These are phyloP conservation scores for Austroboletus sp. DNA, from an alignment of 1,284 basidiomycete species.

Conservation along the genomic window DNA sequence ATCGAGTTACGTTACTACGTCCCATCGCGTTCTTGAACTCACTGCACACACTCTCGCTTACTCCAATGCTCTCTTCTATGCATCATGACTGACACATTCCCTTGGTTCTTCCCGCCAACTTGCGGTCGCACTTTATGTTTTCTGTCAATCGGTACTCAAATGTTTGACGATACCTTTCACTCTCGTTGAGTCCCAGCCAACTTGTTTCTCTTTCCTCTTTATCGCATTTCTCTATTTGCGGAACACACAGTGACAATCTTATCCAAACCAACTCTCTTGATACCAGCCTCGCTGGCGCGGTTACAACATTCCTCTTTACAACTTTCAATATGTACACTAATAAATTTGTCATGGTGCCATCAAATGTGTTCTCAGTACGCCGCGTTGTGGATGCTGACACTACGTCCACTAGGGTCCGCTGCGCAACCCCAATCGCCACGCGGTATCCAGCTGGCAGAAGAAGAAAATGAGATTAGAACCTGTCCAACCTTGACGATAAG, in stretches of 20 bases:
- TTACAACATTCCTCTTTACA: conserved; percentile 9
- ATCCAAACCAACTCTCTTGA: conserved; percentile 28
- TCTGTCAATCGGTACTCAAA: conserved; percentile 25
- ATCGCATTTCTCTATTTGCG: conserved; percentile 36
- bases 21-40: conserved; percentile 22
- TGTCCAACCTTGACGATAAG: conserved; percentile 7
- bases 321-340: conserved; percentile 20
- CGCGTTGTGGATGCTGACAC: conserved; percentile 91
- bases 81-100: conserved; percentile 32
- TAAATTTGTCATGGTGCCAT: conserved; percentile 12
- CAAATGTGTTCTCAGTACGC: conserved; percentile 45
- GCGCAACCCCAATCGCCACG: conserved; percentile 95
- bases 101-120: conserved; percentile 22
- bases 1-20: conserved; percentile 20
- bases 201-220: conserved; percentile 18
- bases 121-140: conserved; percentile 21
- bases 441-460: conserved; percentile 70
- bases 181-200: conserved; percentile 25
- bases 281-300: conserved; percentile 24
- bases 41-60: conserved; percentile 22
- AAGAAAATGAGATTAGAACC: conserved; percentile 7
- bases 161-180: conserved; percentile 34
- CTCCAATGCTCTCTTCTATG: conserved; percentile 18
- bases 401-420: conserved; percentile 89
- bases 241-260: conserved; percentile 32